These are phyloP conservation scores for Macrolepiota dolichaula DNA, from an alignment of 768 basidiomycete genomes.

Conservation along the genomic window DNA sequence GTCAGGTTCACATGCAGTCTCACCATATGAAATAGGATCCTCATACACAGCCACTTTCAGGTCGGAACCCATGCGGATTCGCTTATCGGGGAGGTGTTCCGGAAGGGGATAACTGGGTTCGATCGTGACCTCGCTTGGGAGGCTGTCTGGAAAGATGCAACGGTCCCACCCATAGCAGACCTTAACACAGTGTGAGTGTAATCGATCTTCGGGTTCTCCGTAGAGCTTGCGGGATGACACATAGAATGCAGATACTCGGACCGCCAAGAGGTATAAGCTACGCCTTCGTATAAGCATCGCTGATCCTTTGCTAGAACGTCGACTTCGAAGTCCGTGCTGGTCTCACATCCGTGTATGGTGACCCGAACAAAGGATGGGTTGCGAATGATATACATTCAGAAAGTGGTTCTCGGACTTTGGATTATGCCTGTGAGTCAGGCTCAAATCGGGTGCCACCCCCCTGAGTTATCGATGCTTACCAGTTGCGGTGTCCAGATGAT, in stretches of 20 bases:
- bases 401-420: constrained; percentile 72
- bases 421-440: constrained; percentile 61
- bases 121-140: constrained; percentile 64
- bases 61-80: constrained; percentile 79
- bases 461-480: neutral
- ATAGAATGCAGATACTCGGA: constrained; percentile 33
- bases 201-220: constrained; percentile 45
- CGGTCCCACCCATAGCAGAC: constrained; percentile 57
- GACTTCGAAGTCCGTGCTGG: constrained; percentile 82
- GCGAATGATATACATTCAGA: constrained; percentile 77
- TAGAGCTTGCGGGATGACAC: neutral
- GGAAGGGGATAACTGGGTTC: constrained; percentile 63
- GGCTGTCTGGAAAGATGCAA: constrained; percentile 72
- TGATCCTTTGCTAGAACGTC: constrained; percentile 42
- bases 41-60: constrained; percentile 35
- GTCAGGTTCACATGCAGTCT: neutral
- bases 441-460: neutral
- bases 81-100: constrained; percentile 63
- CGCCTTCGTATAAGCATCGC: neutral
- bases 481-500: constrained; percentile 50
- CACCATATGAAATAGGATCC: neutral
- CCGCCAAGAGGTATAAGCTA: constrained; percentile 54
- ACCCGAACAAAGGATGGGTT: constrained; percentile 60
- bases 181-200: constrained; percentile 53
- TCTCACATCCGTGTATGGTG: constrained; percentile 59